Base-by-base conservation (phyloP, 306 rosid species). In the Arachis hypogaea region DNA sequence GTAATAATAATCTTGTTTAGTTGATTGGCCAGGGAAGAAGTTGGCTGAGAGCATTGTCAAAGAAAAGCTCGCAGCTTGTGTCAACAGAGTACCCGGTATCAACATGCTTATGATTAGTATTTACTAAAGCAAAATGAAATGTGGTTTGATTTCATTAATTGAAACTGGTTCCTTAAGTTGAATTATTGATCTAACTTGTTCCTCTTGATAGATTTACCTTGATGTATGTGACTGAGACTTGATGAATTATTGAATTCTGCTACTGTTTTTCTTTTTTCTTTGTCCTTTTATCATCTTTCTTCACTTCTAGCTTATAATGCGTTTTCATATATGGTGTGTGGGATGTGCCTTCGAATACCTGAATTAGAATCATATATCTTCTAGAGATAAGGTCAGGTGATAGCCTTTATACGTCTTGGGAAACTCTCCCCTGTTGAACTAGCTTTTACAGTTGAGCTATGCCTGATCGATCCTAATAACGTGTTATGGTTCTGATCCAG, bases 51-150 rank as follows among this genome's bases (percentile, higher is more conserved):
- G 92, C 77, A 84, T 94, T 71, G 97, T 92, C 62, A 80, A 47
- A 54, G 99, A 94, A 78, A 90, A 86, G 76, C 97, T 94, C 81
- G 99, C 99, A 40, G 99, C 99, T 49, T 94, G 97, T 82, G 97
- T 92, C 12, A 94, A 94, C 76, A 79, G 88, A 76, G 86, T 94
- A 22, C 96, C 99, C 0, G 97, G 97, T 92, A 79, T 70, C 61
- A 28, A n/a, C 56, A 82, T 69, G 60, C 7, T 51, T 83, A 45
- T 45, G 50, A 9, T 9, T 45, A 22, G 10, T n/a, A 9, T 47
- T 47, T 47, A 4, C 57, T 45, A 11, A 16, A 33, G 54, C 10
- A 33, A 22, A 73, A 66, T 43, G 7, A 33, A 33, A 33, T 33
- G 38, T 33, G 38, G 4, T 33, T 33, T 72, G 58, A 6, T 52